These are phyloP conservation scores for Trichoderma koningiopsis DNA, from an alignment of 2,329 filamentous ascomycete species.

Conservation along the genomic window DNA sequence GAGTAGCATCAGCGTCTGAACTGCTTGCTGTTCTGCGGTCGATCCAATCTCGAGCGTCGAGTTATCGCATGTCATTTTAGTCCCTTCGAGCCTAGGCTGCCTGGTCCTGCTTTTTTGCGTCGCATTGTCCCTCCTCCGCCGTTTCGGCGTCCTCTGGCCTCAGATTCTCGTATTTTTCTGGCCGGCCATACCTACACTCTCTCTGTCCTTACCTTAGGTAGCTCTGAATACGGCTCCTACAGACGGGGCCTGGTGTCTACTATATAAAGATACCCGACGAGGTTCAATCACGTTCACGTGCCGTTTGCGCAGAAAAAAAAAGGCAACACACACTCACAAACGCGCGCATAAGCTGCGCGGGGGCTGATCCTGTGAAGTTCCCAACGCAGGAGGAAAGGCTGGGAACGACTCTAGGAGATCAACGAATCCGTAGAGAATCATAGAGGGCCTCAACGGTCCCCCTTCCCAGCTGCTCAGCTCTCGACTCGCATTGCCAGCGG, in stretches of 20 bases:
- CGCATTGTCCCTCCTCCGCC: conserved; percentile 16
- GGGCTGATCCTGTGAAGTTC: neutral
- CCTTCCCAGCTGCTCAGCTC: conserved; percentile 1
- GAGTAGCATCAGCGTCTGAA: neutral
- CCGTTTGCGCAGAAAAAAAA: conserved; percentile 17
- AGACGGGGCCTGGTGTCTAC: conserved; percentile 7
- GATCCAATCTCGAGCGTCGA: conserved; percentile 18
- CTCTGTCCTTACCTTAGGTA: neutral
- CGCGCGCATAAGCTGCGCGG: conserved; percentile 18
- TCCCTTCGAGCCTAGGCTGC: conserved; percentile 2
- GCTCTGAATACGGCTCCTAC: conserved; percentile 9
- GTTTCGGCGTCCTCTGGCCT: conserved; percentile 18
- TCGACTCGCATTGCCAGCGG: conserved; percentile 13
- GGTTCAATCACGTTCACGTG: conserved; percentile 20
- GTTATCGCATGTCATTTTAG: conserved; percentile 8
- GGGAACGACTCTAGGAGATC: neutral
- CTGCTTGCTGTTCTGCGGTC: conserved; percentile 1
- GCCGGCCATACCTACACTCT: neutral
- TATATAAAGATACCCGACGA: conserved; percentile 4
- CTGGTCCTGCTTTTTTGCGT: conserved; percentile 7
- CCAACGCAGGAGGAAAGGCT: conserved; percentile 6
- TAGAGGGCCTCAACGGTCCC: conserved; percentile 22
- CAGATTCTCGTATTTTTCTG: neutral
- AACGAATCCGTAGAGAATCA: conserved; percentile 20
- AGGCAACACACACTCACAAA: neutral